Evolutionary conservation across 257 asterid genomes (phyloP).

Genomic region (Primulina tabacum): DNA sequence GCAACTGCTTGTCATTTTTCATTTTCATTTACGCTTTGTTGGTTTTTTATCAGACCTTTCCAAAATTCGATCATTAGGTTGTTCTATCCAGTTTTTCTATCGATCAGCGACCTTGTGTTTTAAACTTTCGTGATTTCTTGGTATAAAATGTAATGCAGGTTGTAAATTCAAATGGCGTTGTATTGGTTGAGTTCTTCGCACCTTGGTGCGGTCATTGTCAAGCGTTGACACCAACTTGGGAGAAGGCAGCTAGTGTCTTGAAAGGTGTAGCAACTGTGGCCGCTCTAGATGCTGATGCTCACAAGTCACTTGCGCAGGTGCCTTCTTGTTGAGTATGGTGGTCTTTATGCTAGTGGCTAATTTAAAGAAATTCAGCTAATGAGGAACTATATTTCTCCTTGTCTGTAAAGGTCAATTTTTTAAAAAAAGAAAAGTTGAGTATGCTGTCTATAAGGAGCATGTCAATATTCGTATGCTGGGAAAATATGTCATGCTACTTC

Average conservation of each 20-base stretch:
- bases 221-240: constrained; percentile 88
- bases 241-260: constrained; percentile 77
- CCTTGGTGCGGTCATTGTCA: constrained; percentile 99
- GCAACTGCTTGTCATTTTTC: background rate
- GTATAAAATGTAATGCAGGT: constrained; percentile 48
- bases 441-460: constrained; percentile 4
- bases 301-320: constrained; percentile 88
- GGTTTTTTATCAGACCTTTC: background rate
- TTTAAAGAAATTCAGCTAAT: constrained; percentile 16
- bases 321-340: constrained; percentile 4
- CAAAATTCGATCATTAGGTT: background rate
- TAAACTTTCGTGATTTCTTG: constrained; percentile 14
- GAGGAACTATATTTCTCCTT: constrained; percentile 8
- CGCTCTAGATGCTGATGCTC: constrained; percentile 97
- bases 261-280: constrained; percentile 94
- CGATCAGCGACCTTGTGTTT: constrained; percentile 11
- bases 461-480: background rate
- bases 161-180: constrained; percentile 78
- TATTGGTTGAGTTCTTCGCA: constrained; percentile 86
- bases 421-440: background rate
- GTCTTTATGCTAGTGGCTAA: background rate
- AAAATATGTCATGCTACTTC: background rate
- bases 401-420: background rate
- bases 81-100: constrained; percentile 3
- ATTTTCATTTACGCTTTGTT: background rate